phyloP scores from a whole-genome alignment of 176 grass and related monocot genomes.

The Avena sativa region DNA sequence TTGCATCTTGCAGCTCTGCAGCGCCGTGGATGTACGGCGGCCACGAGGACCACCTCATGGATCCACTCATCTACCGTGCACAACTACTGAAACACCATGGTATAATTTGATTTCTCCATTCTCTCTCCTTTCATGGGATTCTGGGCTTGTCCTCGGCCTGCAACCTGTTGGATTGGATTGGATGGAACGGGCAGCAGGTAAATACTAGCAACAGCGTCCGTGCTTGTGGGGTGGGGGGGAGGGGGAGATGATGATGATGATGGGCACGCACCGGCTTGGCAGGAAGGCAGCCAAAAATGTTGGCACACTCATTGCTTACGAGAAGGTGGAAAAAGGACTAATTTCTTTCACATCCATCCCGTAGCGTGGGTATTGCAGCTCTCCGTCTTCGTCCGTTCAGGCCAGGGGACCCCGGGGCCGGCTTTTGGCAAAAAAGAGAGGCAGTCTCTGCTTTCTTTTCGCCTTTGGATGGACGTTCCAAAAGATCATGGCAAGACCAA shows the following conservation, averaged over 20 bases:
- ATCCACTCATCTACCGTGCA: neutral
- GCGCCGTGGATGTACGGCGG: neutral
- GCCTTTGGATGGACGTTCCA: slow-evolving; percentile 34
- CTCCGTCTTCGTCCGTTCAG: neutral
- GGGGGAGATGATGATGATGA: neutral
- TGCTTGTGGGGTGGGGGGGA: neutral
- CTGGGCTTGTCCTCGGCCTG: neutral
- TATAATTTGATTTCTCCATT: no score
- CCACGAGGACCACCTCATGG: neutral
- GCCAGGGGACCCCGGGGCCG: neutral
- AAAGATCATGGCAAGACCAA: slow-evolving; percentile 27
- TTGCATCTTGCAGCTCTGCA: neutral
- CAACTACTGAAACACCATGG: no score
- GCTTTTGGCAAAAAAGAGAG: slow-evolving; percentile 48
- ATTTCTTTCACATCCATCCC: neutral
- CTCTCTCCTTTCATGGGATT: no score
- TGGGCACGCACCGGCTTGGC: neutral
- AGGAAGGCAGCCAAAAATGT: neutral
- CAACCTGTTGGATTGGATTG: slow-evolving; percentile 30
- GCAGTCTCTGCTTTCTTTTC: neutral
- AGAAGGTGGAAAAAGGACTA: neutral
- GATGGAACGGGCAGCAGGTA: slow-evolving; percentile 11
- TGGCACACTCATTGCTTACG: neutral
- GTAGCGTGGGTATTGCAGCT: neutral
- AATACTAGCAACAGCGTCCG: neutral